Base-by-base conservation (phyloP, 1,284 basidiomycete genomes). In the Ustilago lituana region DNA sequence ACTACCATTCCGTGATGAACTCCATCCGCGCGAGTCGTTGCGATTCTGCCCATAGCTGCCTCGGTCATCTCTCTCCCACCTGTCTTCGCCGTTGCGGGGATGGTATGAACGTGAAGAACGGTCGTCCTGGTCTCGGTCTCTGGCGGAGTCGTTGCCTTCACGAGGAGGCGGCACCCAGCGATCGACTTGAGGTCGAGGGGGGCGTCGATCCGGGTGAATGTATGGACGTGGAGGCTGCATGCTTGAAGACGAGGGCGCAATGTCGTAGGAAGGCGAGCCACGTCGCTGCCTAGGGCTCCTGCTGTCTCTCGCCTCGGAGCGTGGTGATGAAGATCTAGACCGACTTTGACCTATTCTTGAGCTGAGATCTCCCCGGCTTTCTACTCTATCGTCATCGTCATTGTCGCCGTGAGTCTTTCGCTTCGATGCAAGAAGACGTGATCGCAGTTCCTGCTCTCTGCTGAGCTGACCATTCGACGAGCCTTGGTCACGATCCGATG, bases 161-260 rank as follows among this genome's bases (percentile, higher is more conserved):
- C 66, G 55, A 3, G 66, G 66, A 7, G 66, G 66, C 7, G 66
- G 66, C 4, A 69, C 60, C 66, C 66, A 69, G 22, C 66, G 45
- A 38, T 63, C 66, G 4, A 22, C 33, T 3, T 69, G 66, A 3
- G 66, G 66, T 20, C 60, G 44, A 2, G 66, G 65, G n/a, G 65
- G 59, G n/a, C 49, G 48, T 27, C 63, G 51, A 14, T 65, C 56
- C 22, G 62, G 62, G 38, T 65, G 62, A 2, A 38, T 59, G 20
- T 46, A 59, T 7, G 62, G 43, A 15, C 35, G 54, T 19, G 54
- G 46, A 46, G 51, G 51, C 5, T 35, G 51, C 38, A 55, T 51
- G 45, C 9, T 38, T 26, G 60, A 45, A 17, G 55, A 43, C 6
- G 55, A 40, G 2, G 55, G 41, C 19, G 37, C 40, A 8, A 24